phyloP scores from a whole-genome alignment of 2,329 filamentous ascomycete genomes.

The Aspergillus floridensis region DNA sequence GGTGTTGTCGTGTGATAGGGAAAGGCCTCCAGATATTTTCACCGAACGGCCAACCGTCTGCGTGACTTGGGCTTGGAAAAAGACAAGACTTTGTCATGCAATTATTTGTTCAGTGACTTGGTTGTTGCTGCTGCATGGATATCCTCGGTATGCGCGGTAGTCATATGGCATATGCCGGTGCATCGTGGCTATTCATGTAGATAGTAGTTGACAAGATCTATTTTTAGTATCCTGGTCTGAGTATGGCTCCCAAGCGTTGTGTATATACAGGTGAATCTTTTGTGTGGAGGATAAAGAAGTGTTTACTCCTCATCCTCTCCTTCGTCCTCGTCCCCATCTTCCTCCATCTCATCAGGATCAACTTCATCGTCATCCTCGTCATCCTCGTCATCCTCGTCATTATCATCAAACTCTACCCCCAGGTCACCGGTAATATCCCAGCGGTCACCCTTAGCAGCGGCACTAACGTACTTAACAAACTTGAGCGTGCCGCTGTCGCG shows the following conservation, averaged over 20 bases:
- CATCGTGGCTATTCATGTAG: not conserved
- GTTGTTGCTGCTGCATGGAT: not conserved
- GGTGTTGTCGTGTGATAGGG: no score
- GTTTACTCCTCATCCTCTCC: constrained; percentile 10
- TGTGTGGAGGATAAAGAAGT: not conserved
- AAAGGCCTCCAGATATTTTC: no score
- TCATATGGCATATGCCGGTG: not conserved
- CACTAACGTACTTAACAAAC: constrained; percentile 95
- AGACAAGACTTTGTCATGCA: no score
- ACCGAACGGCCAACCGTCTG: no score
- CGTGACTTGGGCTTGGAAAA: no score
- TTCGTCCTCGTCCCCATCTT: constrained; percentile 9
- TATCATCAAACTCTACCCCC: constrained; percentile 63
- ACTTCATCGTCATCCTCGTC: constrained; percentile 19
- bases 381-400: constrained; percentile 39
- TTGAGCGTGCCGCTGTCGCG: constrained; percentile 81
- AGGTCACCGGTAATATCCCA: constrained; percentile 86
- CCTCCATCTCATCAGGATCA: constrained; percentile 1
- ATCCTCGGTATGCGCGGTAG: not conserved
- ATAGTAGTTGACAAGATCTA: not conserved
- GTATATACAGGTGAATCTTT: constrained; percentile 1
- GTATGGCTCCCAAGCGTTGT: not conserved
- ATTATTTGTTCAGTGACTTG: not conserved
- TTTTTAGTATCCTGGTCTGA: not conserved
- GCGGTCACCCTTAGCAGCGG: constrained; percentile 76